A percentile compares a stretch with the other conserved stretches of the same genome.
These are phyloP conservation scores for Eragrostis nindensis DNA, from an alignment of 176 grass and related monocot species.

Conservation along the genomic window DNA sequence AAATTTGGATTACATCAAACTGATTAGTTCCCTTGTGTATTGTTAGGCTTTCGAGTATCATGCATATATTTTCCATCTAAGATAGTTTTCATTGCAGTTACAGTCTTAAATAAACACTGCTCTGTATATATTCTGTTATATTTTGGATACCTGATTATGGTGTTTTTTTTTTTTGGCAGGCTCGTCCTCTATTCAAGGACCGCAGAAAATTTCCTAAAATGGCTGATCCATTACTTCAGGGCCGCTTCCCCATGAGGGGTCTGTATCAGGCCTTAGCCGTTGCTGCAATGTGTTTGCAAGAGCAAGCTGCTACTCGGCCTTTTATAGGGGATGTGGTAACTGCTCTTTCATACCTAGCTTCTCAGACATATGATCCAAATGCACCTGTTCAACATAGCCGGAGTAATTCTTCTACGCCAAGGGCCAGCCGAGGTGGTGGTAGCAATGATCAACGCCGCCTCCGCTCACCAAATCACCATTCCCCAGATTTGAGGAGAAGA, in stretches of 20 bases:
- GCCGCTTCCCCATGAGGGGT: conserved; percentile 81
- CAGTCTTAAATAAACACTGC: conserved; percentile 20
- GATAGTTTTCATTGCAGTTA: conserved; percentile 23
- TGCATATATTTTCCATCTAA: not conserved
- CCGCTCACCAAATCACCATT: conserved; percentile 67
- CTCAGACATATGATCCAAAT: conserved; percentile 84
- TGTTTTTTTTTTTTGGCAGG: conserved; percentile 67
- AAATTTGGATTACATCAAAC: conserved; percentile 3
- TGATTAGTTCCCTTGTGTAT: not conserved
- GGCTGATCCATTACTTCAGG: conserved; percentile 85
- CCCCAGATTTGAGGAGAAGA: conserved; percentile 66
- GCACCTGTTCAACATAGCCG: conserved; percentile 46
- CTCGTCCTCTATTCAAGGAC: conserved; percentile 96
- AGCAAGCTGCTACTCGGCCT: conserved; percentile 94
- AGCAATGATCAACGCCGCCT: conserved; percentile 51
- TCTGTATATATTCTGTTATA: conserved; percentile 7
- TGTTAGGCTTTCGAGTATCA: not conserved
- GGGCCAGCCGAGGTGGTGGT: conserved; percentile 41
- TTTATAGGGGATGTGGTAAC: conserved; percentile 98
- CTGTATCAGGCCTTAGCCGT: conserved; percentile 95
- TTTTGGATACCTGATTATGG: conserved; percentile 31
- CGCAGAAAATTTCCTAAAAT: conserved; percentile 93
- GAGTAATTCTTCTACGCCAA: conserved; percentile 71
- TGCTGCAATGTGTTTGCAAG: conserved; percentile 99
- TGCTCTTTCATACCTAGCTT: conserved; percentile 97